phyloP scores from a whole-genome alignment of 345 rosid species.

The Eutrema yunnanense region DNA sequence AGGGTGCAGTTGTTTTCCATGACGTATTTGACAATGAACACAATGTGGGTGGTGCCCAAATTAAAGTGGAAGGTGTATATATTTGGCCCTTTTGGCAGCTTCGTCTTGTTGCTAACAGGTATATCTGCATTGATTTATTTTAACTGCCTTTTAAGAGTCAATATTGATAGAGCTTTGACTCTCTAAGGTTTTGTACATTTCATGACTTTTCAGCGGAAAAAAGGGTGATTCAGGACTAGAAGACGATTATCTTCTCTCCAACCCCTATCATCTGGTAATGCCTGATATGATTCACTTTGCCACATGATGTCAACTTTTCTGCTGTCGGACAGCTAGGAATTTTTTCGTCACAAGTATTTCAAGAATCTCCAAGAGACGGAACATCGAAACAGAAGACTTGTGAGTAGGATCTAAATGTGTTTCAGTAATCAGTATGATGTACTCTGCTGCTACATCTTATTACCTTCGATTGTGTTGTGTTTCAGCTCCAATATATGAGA shows the following conservation, averaged over 20 bases:
- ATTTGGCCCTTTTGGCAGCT: conserved; percentile 99
- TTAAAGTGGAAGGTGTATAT: conserved; percentile 96
- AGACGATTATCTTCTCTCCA: conserved; percentile 82
- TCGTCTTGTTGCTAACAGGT: conserved; percentile 94
- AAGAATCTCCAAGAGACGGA: conserved; percentile 80
- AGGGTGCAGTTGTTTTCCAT: conserved; percentile 97
- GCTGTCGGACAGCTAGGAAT: conserved; percentile 77
- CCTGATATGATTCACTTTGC: no score
- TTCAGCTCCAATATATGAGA: conserved; percentile 87
- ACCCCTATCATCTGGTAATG: conserved; percentile 94
- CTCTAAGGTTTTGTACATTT: neutral
- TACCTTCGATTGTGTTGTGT: conserved; percentile 15
- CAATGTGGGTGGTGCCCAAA: conserved; percentile 90
- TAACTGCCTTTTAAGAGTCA: neutral
- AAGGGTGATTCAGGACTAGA: conserved; percentile 70
- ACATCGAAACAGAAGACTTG: conserved; percentile 75
- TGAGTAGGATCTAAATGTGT: conserved; percentile 22
- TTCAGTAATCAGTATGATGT: neutral
- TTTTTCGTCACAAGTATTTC: conserved; percentile 93
- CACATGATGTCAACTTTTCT: neutral
- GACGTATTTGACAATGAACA: conserved; percentile 84
- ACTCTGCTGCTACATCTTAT: conserved; percentile 1
- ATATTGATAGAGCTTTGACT: neutral
- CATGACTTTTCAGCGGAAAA: conserved; percentile 53
- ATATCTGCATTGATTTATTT: neutral